phyloP scores from a whole-genome alignment of 1,284 basidiomycete species.

The Fistulina hepatica region DNA sequence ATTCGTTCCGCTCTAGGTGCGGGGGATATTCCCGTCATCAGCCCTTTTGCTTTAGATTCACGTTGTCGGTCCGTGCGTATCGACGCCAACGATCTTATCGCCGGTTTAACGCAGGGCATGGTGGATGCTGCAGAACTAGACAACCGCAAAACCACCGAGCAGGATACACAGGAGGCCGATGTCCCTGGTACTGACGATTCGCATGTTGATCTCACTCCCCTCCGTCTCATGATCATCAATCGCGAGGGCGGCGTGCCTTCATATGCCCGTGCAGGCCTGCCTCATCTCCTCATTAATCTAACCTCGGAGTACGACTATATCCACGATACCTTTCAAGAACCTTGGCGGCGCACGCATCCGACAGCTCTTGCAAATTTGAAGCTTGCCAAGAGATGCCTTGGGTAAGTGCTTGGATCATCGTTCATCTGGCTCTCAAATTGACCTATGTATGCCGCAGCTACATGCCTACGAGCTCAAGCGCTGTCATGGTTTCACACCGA shows the following conservation, averaged over 20 bases:
- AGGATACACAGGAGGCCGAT: not conserved
- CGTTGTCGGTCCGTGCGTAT: conserved; percentile 81
- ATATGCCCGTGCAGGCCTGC: conserved; percentile 88
- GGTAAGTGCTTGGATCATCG: too few relatives aligned
- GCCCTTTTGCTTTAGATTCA: conserved; percentile 90
- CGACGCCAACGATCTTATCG: conserved; percentile 84
- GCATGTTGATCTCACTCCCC: conserved; percentile 80
- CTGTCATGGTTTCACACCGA: conserved; percentile 94
- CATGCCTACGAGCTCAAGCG: conserved; percentile 91
- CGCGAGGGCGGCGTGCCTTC: conserved; percentile 96
- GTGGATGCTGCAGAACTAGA: conserved; percentile 46
- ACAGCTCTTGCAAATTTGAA: conserved; percentile 81
- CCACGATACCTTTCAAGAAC: conserved; percentile 68
- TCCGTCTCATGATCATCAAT: conserved; percentile 97
- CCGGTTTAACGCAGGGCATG: conserved; percentile 85
- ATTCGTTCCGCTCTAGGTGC: conserved; percentile 82
- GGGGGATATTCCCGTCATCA: conserved; percentile 92
- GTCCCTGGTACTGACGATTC: conserved; percentile 27
- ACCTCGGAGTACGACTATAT: conserved; percentile 85
- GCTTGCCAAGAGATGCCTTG: conserved; percentile 82
- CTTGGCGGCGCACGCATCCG: conserved; percentile 76
- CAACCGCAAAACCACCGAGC: conserved; percentile 23
- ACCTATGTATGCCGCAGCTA: too few relatives aligned
- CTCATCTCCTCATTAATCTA: conserved; percentile 94
- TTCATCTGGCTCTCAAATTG: too few relatives aligned